phyloP scores from a whole-genome alignment of 2,329 filamentous ascomycete genomes.

The Orbilia brochopaga region DNA sequence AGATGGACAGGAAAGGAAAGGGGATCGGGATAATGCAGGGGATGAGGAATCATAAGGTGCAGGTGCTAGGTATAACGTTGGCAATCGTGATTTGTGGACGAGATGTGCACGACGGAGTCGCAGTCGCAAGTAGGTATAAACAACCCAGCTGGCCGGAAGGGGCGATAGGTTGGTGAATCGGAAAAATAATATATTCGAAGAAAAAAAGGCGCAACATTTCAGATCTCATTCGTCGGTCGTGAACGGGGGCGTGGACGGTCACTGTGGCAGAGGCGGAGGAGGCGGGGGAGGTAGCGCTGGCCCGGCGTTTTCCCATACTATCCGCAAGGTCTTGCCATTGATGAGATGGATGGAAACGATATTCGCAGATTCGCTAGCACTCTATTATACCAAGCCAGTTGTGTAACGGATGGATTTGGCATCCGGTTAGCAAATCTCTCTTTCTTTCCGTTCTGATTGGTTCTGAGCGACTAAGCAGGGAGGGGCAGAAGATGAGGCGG shows the following conservation, averaged over 20 bases:
- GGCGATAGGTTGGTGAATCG: background rate
- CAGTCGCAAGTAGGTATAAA: background rate
- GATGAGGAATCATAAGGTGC: background rate
- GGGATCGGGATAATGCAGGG: slow-evolving; percentile 2
- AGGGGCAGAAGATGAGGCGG: slow-evolving; percentile 12
- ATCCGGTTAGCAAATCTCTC: slow-evolving; percentile 39
- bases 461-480: slow-evolving; percentile 11
- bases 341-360: slow-evolving; percentile 50
- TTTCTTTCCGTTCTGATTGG: slow-evolving; percentile 9
- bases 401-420: slow-evolving; percentile 27
- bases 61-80: background rate
- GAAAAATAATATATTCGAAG: slow-evolving; percentile 4
- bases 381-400: slow-evolving; percentile 36
- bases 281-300: slow-evolving; percentile 45
- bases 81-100: background rate
- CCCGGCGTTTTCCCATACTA: slow-evolving; percentile 51
- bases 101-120: background rate
- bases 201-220: slow-evolving; percentile 1
- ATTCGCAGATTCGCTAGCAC: slow-evolving; percentile 50
- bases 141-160: background rate
- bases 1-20: slow-evolving; percentile 10
- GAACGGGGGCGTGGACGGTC: background rate
- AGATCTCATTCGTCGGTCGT: slow-evolving; percentile 3
- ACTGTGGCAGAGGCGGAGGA: slow-evolving; percentile 48
- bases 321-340: slow-evolving; percentile 50